Conservation (phyloP, 768 basidiomycete genomes). For the Leccinum subtestaceum region DNA sequence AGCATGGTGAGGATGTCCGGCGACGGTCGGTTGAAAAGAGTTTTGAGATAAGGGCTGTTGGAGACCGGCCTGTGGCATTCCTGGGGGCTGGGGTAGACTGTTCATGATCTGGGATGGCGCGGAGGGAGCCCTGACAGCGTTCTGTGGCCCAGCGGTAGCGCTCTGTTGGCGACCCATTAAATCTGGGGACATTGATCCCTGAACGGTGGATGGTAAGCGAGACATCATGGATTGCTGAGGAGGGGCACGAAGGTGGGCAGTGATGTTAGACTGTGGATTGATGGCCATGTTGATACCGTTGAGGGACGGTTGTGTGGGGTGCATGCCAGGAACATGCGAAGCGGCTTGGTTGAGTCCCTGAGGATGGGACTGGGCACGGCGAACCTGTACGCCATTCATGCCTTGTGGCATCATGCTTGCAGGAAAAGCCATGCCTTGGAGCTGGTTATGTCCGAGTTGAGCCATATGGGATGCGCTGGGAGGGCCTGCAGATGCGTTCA, state of each 20-base stretch:
- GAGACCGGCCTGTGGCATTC: conserved; percentile 29
- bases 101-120: conserved; percentile 50
- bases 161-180: conserved; percentile 42
- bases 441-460: conserved; percentile 35
- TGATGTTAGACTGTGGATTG: conserved; percentile 43
- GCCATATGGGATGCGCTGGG: conserved; percentile 29
- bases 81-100: conserved; percentile 36
- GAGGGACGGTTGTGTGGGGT: conserved; percentile 34
- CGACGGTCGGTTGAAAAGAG: conserved; percentile 26
- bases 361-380: conserved; percentile 61
- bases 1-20: conserved; percentile 30
- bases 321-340: conserved; percentile 36
- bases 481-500: conserved; percentile 29
- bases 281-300: conserved; percentile 43
- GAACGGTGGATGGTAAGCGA: conserved; percentile 32
- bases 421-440: conserved; percentile 43
- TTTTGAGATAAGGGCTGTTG: conserved; percentile 32
- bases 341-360: conserved; percentile 41
- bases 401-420: conserved; percentile 41
- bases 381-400: conserved; percentile 36
- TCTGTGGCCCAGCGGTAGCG: conserved; percentile 40
- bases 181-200: conserved; percentile 42
- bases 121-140: conserved; percentile 42
- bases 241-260: conserved; percentile 34
- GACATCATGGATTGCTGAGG: conserved; percentile 35